Evolutionary conservation across 2,329 filamentous ascomycete genomes (phyloP), one percentile per base, ranked within the genome.

Genomic region (Emmonsiellopsis sp.): DNA sequence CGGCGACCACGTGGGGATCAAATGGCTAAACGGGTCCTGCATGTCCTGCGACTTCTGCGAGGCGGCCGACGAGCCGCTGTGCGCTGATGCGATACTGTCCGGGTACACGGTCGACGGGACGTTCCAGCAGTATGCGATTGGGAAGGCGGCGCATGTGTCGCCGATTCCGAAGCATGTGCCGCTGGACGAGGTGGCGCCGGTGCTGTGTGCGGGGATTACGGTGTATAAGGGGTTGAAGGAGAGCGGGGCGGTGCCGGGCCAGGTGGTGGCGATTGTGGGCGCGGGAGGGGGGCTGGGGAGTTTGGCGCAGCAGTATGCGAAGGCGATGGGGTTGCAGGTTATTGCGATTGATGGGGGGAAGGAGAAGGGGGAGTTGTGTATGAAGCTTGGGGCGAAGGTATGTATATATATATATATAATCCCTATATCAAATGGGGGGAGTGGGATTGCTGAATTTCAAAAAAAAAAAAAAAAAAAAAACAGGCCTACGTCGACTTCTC

Each of bases 221-320:
- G 88, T 92, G 58, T 94, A 94, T 80, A 92, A 90, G 76, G 88
- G 86, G n/a, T 70, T 94, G 56, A 95, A 94, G 76, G 88, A 93
- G 71, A 89, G 87, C 0, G 83, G 81, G 40, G 84, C 79, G 32
- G 76, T 78, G 53, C 83, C 89, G 2, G 88, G 89, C 34, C 83
- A 94, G 70, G 84, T 77, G 40, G 82, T 95, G 31, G 90, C 88
- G 60, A 85, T 95, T 59, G 88, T 94, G 57, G 90, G 90, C 65
- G 89, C 88, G 32, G 88, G 88, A 59, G 88, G 89, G 70, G 88
- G 88, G 63, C 79, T 95, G 54, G 89, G 88, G 33, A 84, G 79
- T 53, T 75, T 94, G 59, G 89, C 88, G 21, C 77, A 86, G 61
- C 91, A 95, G 74, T 95, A 95, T 71, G 89, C 88, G 52, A 87